These are phyloP conservation scores for Linnemannia hyalina DNA, from an alignment of 192 early-diverging fungal species.

Conservation along the genomic window DNA sequence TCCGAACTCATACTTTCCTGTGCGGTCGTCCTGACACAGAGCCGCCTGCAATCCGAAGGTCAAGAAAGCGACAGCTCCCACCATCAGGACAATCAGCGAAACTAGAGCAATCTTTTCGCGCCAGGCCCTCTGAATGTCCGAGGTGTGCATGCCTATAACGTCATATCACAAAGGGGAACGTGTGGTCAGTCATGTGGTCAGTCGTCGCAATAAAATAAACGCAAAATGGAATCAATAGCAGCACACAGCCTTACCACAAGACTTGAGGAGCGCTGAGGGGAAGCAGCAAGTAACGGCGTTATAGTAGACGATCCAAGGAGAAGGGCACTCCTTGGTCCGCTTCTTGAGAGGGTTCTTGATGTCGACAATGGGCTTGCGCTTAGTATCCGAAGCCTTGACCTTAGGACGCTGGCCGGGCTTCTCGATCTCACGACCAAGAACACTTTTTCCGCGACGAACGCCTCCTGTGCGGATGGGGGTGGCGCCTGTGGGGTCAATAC, in stretches of 20 bases:
- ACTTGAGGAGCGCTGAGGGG: slow-evolving; percentile 42
- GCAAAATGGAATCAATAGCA: background rate
- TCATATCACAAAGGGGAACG: slow-evolving; percentile 1
- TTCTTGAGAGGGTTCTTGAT: slow-evolving; percentile 54
- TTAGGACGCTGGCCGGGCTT: slow-evolving; percentile 56
- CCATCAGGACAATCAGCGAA: slow-evolving; percentile 80
- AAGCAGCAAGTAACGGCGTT: slow-evolving; percentile 61
- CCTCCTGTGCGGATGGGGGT: slow-evolving; percentile 24
- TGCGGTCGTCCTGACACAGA: slow-evolving; percentile 63
- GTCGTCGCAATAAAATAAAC: background rate
- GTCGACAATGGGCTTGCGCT: slow-evolving; percentile 28
- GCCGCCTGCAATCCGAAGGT: slow-evolving; percentile 86
- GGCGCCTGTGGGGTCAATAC: slow-evolving; percentile 35
- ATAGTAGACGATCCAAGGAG: slow-evolving; percentile 60
- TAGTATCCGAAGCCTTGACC: slow-evolving; percentile 31
- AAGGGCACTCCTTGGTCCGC: slow-evolving; percentile 40
- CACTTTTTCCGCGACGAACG: slow-evolving; percentile 48
- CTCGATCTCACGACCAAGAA: slow-evolving; percentile 49
- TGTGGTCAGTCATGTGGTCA: background rate
- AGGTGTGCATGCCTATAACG: slow-evolving; percentile 68
- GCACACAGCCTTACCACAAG: slow-evolving; percentile 43
- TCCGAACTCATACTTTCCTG: slow-evolving; percentile 56
- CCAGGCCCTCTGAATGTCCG: slow-evolving; percentile 82
- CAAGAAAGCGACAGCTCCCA: slow-evolving; percentile 82
- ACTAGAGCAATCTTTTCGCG: slow-evolving; percentile 94